Percentiles rank a stretch among this genome's conserved stretches.
phyloP scores from a whole-genome alignment of 768 basidiomycete genomes.

The Tulasnella sp. region DNA sequence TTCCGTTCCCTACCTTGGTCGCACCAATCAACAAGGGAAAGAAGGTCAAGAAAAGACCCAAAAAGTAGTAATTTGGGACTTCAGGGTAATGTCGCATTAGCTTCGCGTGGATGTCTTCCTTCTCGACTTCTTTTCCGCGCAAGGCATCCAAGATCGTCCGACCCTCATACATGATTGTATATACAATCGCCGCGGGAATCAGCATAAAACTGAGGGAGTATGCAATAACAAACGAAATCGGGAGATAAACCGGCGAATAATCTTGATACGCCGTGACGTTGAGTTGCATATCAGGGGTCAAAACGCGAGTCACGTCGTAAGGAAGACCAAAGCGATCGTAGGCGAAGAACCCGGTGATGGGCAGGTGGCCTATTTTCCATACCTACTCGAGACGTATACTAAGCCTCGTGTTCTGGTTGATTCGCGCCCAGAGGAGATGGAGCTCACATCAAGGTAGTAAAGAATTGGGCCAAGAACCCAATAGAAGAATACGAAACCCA shows the following conservation, averaged over 20 bases:
- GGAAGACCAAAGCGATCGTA: conserved; percentile 43
- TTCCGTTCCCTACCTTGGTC: too few relatives aligned
- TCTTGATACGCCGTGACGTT: conserved; percentile 41
- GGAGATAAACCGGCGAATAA: conserved; percentile 47
- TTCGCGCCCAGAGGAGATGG: too few relatives aligned
- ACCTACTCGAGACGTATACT: conserved; percentile 32
- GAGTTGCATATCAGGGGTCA: conserved; percentile 35
- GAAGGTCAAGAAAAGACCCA: too few relatives aligned
- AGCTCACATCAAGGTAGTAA: conserved; percentile 88
- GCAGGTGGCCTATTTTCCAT: conserved; percentile 43
- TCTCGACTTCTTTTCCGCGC: conserved; percentile 36
- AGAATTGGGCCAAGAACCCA: conserved; percentile 86
- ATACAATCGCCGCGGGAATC: conserved; percentile 40
- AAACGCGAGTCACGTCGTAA: conserved; percentile 42
- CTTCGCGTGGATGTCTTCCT: conserved; percentile 44
- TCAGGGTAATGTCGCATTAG: too few relatives aligned
- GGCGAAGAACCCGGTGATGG: conserved; percentile 39
- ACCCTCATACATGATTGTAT: conserved; percentile 45
- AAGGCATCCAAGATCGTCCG: conserved; percentile 36
- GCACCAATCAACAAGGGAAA: too few relatives aligned
- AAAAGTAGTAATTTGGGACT: too few relatives aligned
- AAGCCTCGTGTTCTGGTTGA: too few relatives aligned
- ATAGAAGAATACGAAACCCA: conserved; percentile 82
- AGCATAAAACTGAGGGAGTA: conserved; percentile 41
- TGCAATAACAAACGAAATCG: conserved; percentile 42